Evolutionary conservation across 2,329 filamentous ascomycete species (phyloP), one percentile per base, ranked within the genome.

Genomic region (Fusarium lateritium): DNA sequence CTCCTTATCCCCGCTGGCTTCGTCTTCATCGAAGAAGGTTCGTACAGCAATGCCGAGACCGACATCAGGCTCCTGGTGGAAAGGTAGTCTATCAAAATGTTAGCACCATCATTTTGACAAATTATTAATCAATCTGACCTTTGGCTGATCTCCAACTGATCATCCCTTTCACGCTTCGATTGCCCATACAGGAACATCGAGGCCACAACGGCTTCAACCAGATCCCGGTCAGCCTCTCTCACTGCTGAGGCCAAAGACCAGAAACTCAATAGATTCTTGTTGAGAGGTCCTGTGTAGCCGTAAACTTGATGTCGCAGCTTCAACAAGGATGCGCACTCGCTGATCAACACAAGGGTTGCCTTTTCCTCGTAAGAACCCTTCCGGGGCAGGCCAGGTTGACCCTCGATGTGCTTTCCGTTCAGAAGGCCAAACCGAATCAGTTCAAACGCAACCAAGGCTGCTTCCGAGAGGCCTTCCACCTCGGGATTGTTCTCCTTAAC

Each of bases 211-310:
- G 94, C 92, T 80, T 99, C 96, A 15, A 96, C 83, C 36, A 98
- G 82, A 77, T 97, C 94, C 47, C 96, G 89, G 68, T 97, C 85
- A 34, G 90, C 89, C 68, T 91, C 89, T 39, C 94, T 91, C 24
- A 98, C 90, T 40, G 92, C 89, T 3, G 91, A 91, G 40, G 94
- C 90, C 60, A 98, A 85, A 2, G 94, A 94, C 64, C 94, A 92
- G 83, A 94, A 99, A 26, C 90, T 91, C 42, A 99, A 85, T 53
- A 98, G 85, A 71, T 95, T 94, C 79, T 96, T 91, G 83, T 94
- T 97, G 2, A 99, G 86, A 2, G 96, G 95, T 1, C 96, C 96
- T 3, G 95, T 98, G 80, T 98, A 99, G 31, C 96, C 96, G 72
- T 95, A 94, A 5, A 88, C 86, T 72, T 93, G 88, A 78, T 99